Evolutionary conservation across 305 asterid species (phyloP), one percentile per base, ranked within the genome.

Genomic region (Ajuga reptans): DNA sequence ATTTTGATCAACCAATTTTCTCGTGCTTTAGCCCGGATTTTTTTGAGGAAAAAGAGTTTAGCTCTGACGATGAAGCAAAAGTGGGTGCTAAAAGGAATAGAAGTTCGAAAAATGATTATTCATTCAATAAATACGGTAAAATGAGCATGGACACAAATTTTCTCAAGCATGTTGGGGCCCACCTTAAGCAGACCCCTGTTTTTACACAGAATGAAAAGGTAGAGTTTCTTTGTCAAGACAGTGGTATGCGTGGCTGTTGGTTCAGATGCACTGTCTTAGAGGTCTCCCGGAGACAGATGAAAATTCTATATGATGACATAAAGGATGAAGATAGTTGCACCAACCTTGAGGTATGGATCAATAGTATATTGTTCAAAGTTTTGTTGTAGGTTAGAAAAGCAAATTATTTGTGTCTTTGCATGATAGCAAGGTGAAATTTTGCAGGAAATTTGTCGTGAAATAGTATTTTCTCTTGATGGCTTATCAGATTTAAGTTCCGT

Each of bases 241-340:
- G 99, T 66, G 99, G 99, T 42, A 79, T 93, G 58, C 90, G 97
- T 55, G 99, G 99, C 46, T 93, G 99, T 80, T 93, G 99, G 99
- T 93, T 93, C 81, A 85, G 88, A 79, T 89, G 97, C 79, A 81
- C 87, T 0, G 79, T 89, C 27, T 61, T 84, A 57, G 95, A 87
- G 84, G 73, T 89, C 52, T 84, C 92, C 34, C 77, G 79, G 77
- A 84, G 77, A 75, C 90, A 82, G 80, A 75, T 91, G 66, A 93
- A 84, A 71, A 71, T 93, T 62, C 74, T 72, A 8, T 89, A 90
- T 51, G 89, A 89, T 75, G 97, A 93, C 75, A 36, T 90, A 9
- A 81, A 72, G 79, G 97, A 87, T 75, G 96, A 84, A 52, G 99
- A 86, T 56, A 77, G 76, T 74, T 67, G 87, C 73, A 84, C 78